phyloP scores from a whole-genome alignment of 2,329 filamentous ascomycete species.

The Phaeoacremonium minimum region DNA sequence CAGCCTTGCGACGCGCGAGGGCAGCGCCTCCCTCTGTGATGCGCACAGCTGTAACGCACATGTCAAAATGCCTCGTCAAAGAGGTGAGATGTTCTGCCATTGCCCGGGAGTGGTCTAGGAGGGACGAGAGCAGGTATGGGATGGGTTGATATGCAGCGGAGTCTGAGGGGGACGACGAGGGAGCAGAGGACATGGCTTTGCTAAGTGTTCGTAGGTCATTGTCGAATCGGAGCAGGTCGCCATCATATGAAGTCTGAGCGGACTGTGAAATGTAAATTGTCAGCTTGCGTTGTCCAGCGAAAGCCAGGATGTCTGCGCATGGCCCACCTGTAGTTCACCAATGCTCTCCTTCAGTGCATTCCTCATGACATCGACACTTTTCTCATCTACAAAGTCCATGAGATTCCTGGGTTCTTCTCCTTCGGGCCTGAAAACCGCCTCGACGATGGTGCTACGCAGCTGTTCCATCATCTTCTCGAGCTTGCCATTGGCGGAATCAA shows the following conservation, averaged over 20 bases:
- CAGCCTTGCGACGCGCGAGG: conserved; percentile 53
- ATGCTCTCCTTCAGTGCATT: conserved; percentile 67
- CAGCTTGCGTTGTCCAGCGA: neutral
- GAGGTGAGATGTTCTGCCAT: conserved; percentile 80
- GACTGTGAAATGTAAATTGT: conserved; percentile 29
- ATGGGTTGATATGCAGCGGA: conserved; percentile 37
- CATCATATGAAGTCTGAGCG: conserved; percentile 70
- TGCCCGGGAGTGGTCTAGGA: conserved; percentile 72
- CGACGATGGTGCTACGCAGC: conserved; percentile 60
- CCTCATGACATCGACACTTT: conserved; percentile 61
- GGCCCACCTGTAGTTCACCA: conserved; percentile 58
- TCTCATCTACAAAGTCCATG: conserved; percentile 73
- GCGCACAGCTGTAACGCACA: conserved; percentile 86
- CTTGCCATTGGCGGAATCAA: conserved; percentile 63
- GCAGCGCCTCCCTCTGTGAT: conserved; percentile 45
- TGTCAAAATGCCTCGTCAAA: conserved; percentile 83
- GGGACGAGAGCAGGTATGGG: conserved; percentile 50
- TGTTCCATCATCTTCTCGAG: conserved; percentile 64
- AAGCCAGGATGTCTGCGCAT: neutral
- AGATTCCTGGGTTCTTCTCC: conserved; percentile 58
- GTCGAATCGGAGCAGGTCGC: conserved; percentile 71
- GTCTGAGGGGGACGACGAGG: conserved; percentile 25
- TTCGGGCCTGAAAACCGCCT: conserved; percentile 56
- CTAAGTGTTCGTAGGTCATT: conserved; percentile 65
- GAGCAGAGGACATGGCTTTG: conserved; percentile 45